Percentiles rank a stretch among this genome's conserved stretches.
Evolutionary conservation across 495 filamentous ascomycete genomes (phyloP).

Genomic region (Trypethelium eluteriae): DNA sequence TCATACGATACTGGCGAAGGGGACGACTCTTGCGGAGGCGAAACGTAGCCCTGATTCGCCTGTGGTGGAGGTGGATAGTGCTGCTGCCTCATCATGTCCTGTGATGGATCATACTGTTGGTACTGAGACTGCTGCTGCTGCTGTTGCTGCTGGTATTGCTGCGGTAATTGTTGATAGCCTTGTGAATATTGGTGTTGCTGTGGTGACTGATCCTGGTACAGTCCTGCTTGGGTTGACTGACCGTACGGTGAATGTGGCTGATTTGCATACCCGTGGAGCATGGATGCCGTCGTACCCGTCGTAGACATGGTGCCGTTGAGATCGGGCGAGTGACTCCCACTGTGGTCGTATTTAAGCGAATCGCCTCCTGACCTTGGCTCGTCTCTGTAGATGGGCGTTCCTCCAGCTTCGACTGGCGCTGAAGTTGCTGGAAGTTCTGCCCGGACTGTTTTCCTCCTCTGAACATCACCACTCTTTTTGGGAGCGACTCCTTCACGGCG

Average conservation of each 20-base stretch:
- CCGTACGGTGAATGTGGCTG: neutral
- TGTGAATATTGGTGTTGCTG: constrained; percentile 5
- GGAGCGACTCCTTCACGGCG: neutral
- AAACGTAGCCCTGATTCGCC: neutral
- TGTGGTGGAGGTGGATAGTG: constrained; percentile 12
- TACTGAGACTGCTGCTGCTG: constrained; percentile 3
- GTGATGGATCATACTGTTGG: constrained; percentile 13
- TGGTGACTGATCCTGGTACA: neutral
- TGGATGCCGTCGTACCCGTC: neutral
- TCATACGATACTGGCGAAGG: constrained; percentile 5
- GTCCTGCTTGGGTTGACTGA: neutral
- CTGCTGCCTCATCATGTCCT: constrained; percentile 3
- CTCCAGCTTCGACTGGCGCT: neutral
- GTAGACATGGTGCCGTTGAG: constrained; percentile 1
- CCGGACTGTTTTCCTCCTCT: neutral
- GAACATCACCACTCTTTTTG: neutral
- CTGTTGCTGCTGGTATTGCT: constrained; percentile 1
- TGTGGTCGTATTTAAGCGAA: neutral
- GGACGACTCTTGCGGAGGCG: neutral
- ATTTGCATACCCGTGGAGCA: neutral
- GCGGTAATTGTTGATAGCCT: constrained; percentile 5
- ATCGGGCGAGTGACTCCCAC: neutral
- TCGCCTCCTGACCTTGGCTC: neutral
- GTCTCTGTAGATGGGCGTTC: constrained; percentile 6
- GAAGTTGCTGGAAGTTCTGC: constrained; percentile 1